These are phyloP conservation scores for Cynara cardunculus DNA, from an alignment of 129 eudicot species.

Conservation along the genomic window DNA sequence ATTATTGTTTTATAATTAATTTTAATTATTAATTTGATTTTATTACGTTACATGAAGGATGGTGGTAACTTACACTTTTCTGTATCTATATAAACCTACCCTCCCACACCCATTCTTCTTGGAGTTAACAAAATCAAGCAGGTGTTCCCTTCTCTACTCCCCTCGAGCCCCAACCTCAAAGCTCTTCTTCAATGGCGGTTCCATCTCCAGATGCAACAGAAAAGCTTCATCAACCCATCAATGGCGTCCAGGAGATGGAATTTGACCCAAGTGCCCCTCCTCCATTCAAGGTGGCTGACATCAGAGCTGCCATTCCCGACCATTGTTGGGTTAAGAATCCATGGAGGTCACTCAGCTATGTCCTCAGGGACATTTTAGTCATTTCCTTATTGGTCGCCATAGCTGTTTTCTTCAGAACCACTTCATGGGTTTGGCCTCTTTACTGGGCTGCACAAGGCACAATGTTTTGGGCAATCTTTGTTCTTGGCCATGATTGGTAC, in stretches of 20 bases:
- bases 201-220: slow-evolving; percentile 5
- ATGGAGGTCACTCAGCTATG: slow-evolving; percentile 43
- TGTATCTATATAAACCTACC: slow-evolving; percentile 22
- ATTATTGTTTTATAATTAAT: too few species aligned
- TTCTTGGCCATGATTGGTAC: slow-evolving; percentile 89
- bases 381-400: slow-evolving; percentile 33
- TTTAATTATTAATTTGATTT: not conserved
- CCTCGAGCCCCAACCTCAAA: not conserved
- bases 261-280: slow-evolving; percentile 48
- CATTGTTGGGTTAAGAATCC: slow-evolving; percentile 48
- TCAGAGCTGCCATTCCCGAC: slow-evolving; percentile 48
- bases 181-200: slow-evolving; percentile 32
- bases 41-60: not conserved
- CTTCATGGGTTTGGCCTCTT: slow-evolving; percentile 60
- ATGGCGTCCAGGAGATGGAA: not conserved
- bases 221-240: not conserved
- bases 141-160: not conserved
- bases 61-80: not conserved
- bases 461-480: slow-evolving; percentile 85
- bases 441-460: slow-evolving; percentile 86
- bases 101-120: slow-evolving; percentile 22
- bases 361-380: slow-evolving; percentile 36
- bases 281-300: slow-evolving; percentile 39
- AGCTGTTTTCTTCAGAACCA: slow-evolving; percentile 35
- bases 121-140: slow-evolving; percentile 16